Percentiles rank a stretch among this genome's conserved stretches.
These are phyloP conservation scores for Pleurostoma richardsiae DNA, from an alignment of 2,329 filamentous ascomycete species.

Conservation along the genomic window DNA sequence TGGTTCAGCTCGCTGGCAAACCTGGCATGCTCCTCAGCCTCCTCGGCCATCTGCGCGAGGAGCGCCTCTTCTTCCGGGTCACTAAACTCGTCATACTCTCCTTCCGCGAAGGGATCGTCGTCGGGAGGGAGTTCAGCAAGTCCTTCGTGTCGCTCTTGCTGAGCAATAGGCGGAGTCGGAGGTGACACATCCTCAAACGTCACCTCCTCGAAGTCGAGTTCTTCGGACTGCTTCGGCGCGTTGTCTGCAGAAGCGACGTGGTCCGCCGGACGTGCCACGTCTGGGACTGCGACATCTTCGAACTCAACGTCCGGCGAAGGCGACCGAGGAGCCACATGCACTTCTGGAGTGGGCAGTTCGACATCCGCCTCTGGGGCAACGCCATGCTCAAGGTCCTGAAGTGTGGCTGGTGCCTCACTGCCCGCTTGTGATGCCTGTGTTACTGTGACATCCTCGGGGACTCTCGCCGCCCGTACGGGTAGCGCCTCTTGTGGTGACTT, in stretches of 20 bases:
- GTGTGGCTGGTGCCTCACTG: neutral
- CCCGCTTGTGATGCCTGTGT: neutral
- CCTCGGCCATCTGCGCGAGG: constrained; percentile 76
- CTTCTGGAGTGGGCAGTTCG: neutral
- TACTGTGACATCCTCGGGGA: neutral
- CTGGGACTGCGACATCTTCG: constrained; percentile 26
- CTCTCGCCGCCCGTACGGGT: neutral
- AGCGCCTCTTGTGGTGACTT: too few species aligned
- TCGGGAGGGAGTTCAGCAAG: constrained; percentile 13
- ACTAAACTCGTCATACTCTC: constrained; percentile 70
- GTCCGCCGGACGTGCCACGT: constrained; percentile 1
- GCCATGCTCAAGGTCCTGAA: neutral
- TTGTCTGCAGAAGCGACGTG: neutral
- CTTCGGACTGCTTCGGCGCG: constrained; percentile 5
- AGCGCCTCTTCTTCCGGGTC: constrained; percentile 92
- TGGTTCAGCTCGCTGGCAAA: constrained; percentile 86
- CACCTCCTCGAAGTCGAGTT: constrained; percentile 13
- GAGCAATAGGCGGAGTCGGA: constrained; percentile 10
- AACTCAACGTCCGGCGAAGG: constrained; percentile 24
- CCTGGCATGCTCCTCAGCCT: constrained; percentile 89
- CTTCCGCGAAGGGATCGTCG: constrained; percentile 19
- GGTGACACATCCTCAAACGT: constrained; percentile 17
- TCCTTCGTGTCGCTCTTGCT: constrained; percentile 16
- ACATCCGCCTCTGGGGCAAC: neutral
- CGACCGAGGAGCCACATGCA: constrained; percentile 1